Base-by-base conservation (phyloP, 2,329 filamentous ascomycete genomes). In the Monosporascus cannonballus region DNA sequence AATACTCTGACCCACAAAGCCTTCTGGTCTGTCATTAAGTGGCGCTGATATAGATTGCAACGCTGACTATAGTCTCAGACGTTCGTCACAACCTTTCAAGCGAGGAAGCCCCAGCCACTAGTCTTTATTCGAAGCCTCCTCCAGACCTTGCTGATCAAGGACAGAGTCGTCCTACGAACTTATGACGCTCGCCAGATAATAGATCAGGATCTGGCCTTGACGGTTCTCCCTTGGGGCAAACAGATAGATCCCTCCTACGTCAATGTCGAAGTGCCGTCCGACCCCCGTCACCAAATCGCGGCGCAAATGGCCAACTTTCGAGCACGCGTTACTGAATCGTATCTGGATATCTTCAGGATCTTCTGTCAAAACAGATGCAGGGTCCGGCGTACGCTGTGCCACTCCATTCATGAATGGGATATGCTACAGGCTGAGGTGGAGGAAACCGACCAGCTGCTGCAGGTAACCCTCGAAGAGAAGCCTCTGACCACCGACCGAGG, bases 341-440 rank as follows among this genome's bases (percentile, higher is more conserved):
- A 91, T 64, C 74, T 96, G 18, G 92, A 96, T 59, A 79, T 95
- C 17, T 86, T 94, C 62, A 84, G 91, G 47, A 87, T 89, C 7
- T 77, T 94, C 18, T 96, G 91, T 62, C 89, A 97, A 66, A 99
- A 97, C 65, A 80, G 91, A 50, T 95, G 90, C 65, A 86, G 94
- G 2, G 84, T 96, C 42, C 84, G 94, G n/a, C 83, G 94, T 37
- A 91, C 87, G n/a, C 78, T 99, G 8, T 91, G 86, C 56, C 93
- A 97, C 66, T 82, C 86, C 15, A 83, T 96, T 37, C 74, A 84
- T 3, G 87, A 93, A 54, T 95, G 91, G 85, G 91, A 96, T 63
- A 80, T 81, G 49, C 76, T 97, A 2, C 91, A 96, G 69, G 76
- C 82, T 8, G 90, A 96, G 62, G 87, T 88, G 6, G 89, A 93